Percentiles rank a stretch among this genome's conserved stretches.
Conservation (phyloP, 371 early-diverging fungal genomes). For the Mucor racemosus region DNA sequence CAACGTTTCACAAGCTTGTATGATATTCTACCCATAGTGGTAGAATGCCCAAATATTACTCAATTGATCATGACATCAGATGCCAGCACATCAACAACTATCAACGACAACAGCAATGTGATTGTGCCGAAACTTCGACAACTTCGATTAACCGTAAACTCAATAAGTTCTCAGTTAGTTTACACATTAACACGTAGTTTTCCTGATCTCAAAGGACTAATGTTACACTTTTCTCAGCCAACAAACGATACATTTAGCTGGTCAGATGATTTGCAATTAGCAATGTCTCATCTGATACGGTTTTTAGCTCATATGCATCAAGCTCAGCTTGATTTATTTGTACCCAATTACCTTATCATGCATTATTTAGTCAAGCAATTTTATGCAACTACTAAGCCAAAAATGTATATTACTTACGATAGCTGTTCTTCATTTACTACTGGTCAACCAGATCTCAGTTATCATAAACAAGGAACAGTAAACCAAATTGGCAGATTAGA, state of each 20-base stretch:
- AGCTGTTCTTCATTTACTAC: conserved; percentile 6
- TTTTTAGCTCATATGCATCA: neutral
- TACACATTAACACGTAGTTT: neutral
- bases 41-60: conserved; percentile 11
- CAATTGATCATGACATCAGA: neutral
- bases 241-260: conserved; percentile 1
- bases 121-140: neutral
- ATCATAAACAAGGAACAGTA: neutral
- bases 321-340: neutral
- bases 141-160: neutral
- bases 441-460: neutral
- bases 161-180: neutral
- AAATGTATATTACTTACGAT: neutral
- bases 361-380: neutral
- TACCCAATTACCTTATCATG: neutral
- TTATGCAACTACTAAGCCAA: neutral
- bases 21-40: conserved; percentile 12
- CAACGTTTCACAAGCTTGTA: conserved; percentile 14
- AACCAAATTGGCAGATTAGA: neutral
- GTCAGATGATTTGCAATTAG: neutral
- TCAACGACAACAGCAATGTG: neutral
- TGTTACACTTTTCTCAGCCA: conserved; percentile 11
- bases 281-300: neutral
- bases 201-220: neutral
- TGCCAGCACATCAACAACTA: neutral